phyloP scores from a whole-genome alignment of 176 grass and related monocot species.

The Ensete glaucum region DNA sequence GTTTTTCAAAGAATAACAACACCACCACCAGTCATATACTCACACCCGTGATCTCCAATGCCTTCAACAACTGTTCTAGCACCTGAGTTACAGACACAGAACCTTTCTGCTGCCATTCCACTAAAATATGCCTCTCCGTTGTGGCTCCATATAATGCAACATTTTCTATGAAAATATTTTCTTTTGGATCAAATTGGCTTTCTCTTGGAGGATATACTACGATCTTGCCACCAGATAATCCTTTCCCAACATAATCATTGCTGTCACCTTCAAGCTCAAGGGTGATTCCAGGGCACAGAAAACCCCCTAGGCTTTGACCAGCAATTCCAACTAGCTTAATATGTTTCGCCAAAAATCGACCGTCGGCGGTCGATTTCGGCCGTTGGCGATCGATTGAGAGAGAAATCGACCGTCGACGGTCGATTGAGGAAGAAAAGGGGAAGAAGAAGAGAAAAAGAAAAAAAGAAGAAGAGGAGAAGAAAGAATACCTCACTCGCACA shows the following conservation, averaged over 20 bases:
- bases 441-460: no score
- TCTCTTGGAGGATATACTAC: conserved; percentile 82
- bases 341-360: no score
- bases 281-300: conserved; percentile 88
- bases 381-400: no score
- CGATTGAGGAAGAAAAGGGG: no score
- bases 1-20: conserved; percentile 88
- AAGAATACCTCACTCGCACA: no score
- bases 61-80: conserved; percentile 93
- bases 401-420: no score
- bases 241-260: conserved; percentile 99
- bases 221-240: conserved; percentile 90
- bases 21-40: conserved; percentile 97
- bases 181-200: conserved; percentile 71
- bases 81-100: conserved; percentile 95
- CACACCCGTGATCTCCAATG: conserved; percentile 96
- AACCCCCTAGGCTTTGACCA: conserved; percentile 87
- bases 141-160: conserved; percentile 95
- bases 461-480: no score
- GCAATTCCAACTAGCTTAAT: conserved; percentile 82
- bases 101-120: conserved; percentile 97
- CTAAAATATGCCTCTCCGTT: conserved; percentile 93
- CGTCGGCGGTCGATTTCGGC: no score
- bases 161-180: conserved; percentile 99
- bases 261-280: conserved; percentile 96